Conservation (phyloP, 1,284 basidiomycete genomes). For the Cryptococcus wingfieldii region DNA sequence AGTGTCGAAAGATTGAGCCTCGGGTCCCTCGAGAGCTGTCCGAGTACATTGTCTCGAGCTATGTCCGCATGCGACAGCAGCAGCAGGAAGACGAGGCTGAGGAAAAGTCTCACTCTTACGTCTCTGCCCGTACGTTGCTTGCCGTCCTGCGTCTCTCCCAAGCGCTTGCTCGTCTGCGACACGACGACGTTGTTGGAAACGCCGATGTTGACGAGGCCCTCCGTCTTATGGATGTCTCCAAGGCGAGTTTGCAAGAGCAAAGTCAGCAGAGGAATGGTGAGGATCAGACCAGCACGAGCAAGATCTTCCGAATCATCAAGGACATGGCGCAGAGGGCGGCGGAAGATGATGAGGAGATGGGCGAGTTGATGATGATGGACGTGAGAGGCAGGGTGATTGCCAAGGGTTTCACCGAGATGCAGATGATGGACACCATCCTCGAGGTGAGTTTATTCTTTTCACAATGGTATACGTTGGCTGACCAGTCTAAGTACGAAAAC, state of each 20-base stretch:
- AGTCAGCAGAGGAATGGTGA: constrained; percentile 55
- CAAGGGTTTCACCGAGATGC: constrained; percentile 82
- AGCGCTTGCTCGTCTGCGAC: constrained; percentile 86
- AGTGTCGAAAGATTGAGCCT: constrained; percentile 83
- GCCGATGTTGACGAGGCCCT: constrained; percentile 95
- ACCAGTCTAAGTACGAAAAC: constrained; percentile 65
- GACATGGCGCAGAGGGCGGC: constrained; percentile 63
- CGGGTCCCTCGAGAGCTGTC: constrained; percentile 81
- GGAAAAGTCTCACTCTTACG: constrained; percentile 87
- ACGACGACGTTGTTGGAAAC: constrained; percentile 71
- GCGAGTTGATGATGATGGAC: constrained; percentile 66
- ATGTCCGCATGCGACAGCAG: constrained; percentile 88
- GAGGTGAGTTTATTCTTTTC: constrained; percentile 56
- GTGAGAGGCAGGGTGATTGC: constrained; percentile 76
- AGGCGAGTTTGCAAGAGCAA: constrained; percentile 78
- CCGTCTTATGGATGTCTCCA: constrained; percentile 92
- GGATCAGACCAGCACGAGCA: constrained; percentile 72
- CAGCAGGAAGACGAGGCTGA: constrained; percentile 86
- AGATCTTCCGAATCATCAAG: constrained; percentile 85
- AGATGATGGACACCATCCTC: constrained; percentile 75
- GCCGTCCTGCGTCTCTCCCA: constrained; percentile 92
- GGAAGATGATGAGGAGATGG: constrained; percentile 62
- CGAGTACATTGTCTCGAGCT: constrained; percentile 89
- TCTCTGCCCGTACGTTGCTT: constrained; percentile 92
- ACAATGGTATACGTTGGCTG: not conserved